Base-by-base conservation (phyloP, 2,329 filamentous ascomycete genomes). In the Diaporthe sp. region DNA sequence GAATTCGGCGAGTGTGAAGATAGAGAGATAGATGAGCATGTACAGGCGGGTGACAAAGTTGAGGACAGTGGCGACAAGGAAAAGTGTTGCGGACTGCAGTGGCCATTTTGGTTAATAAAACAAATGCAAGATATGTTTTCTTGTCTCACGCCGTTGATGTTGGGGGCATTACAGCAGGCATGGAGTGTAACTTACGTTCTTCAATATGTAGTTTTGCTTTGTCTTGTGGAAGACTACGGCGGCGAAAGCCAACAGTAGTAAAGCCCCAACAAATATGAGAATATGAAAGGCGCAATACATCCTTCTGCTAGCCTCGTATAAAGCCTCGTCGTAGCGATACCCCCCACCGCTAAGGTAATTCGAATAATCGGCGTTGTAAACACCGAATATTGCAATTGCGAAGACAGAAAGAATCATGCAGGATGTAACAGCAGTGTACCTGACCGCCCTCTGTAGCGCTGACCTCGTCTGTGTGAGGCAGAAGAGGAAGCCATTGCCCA, bases 11-110 rank as follows among this genome's bases (percentile, higher is more conserved):
- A 79, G 76, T 33, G 67, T 7, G 61, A 73, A 77, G 22, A 64
- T n/a, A 8, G 74, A 72, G 28, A 52, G 35, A 61, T 76, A 75
- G 30, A 76, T 72, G 50, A 81, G 70, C 8, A 13, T 25, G 72
- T 76, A 78, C 15, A 74, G 40, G 38, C 61, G 75, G 28, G 78
- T 77, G 79, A 82, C 19, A 79, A 82, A 76, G 77, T 80, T 69
- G 55, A 83, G 72, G 75, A 81, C n/a, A 77, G 82, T 66, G 77
- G 82, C 61, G 79, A 82, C 25, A 77, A 85, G 33, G 79, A 82
- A 64, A 79, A 84, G 15, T 79, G 82, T 19, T 79, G 85, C 67
- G 7, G 76, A 74, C 80, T 80, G 58, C 19, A 28, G 33, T 40
- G 13, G 47, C 1, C 15, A 2, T 38, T 13, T 15, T 13, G 28